Evolutionary conservation across 345 rosid genomes (phyloP), one percentile per base, ranked within the genome.

Genomic region (Litchi chinensis): DNA sequence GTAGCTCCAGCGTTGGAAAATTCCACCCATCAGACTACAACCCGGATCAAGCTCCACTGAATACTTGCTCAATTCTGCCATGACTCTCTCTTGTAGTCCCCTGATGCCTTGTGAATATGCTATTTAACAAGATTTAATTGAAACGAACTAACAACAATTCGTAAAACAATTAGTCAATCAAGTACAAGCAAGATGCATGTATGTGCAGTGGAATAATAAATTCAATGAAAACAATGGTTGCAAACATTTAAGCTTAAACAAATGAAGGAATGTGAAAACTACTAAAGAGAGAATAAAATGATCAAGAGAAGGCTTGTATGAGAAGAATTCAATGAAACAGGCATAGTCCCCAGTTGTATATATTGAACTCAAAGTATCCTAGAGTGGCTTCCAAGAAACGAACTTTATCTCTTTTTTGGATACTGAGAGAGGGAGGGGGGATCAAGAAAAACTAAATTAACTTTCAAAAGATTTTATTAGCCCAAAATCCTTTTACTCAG

Each of bases 331-430:
- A 76, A 79, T 77, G 82, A 52, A 78, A 81, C 82, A 79, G 81
- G 81, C 71, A 62, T 26, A 15, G 69, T 79, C 81, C 73, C 64
- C 63, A 41, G 78, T 64, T 65, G 71, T 46, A 74, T 83, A 75
- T 85, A 82, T 82, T 69, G 77, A 80, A 83, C 76, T 62, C 66
- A 72, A 68, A 85, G 77, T 79, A 86, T 76, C 76, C 65, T 71
- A 73, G 90, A 85, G 97, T 88, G 90, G 89, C 89, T 91, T 91
- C 80, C 86, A 91, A 89, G 97, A 86, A 87, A 93, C 89, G 79
- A 66, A 72, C 87, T 79, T 87, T 83, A 63, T 78, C 64, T 75
- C 73, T 65, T 72, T 80, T 52, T 46, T 21, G 50, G 59, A 22
- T 57, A 12, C n/a, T 11, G 19, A 60, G 68, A 28, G 60, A 70